Conservation (phyloP, 768 basidiomycete genomes). For the Amanita jacksonii region DNA sequence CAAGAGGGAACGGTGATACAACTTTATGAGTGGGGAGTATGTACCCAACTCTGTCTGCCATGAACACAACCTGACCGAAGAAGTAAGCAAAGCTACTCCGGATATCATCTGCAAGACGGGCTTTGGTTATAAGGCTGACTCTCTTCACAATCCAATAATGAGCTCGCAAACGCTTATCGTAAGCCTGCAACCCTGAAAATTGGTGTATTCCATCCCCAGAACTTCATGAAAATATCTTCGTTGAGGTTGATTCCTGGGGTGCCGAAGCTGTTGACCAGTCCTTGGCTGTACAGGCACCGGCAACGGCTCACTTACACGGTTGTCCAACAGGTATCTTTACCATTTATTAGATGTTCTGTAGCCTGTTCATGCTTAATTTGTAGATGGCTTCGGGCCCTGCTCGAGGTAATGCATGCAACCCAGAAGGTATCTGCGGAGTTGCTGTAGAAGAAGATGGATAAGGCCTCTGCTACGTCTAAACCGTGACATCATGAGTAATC, state of each 20-base stretch:
- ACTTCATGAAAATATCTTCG: constrained; percentile 21
- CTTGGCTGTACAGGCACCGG: constrained; percentile 21
- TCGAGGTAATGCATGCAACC: constrained; percentile 25
- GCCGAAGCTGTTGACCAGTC: constrained; percentile 14
- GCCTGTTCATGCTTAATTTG: not conserved
- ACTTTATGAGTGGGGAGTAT: constrained; percentile 30
- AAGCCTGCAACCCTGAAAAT: constrained; percentile 23
- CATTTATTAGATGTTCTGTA: not conserved
- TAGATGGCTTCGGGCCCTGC: constrained; percentile 13
- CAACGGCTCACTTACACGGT: constrained; percentile 12
- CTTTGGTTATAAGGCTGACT: constrained; percentile 29
- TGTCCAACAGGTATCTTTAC: constrained; percentile 11
- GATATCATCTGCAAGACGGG: constrained; percentile 34
- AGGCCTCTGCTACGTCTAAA: constrained; percentile 22
- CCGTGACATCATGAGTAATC: constrained; percentile 31
- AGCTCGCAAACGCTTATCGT: constrained; percentile 29
- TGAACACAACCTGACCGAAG: not conserved
- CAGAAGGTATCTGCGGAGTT: constrained; percentile 24
- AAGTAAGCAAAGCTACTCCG: constrained; percentile 31
- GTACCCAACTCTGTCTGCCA: not conserved
- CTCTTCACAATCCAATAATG: constrained; percentile 27
- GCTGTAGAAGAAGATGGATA: constrained; percentile 24
- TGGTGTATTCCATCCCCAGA: constrained; percentile 14
- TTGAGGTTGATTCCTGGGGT: constrained; percentile 22
- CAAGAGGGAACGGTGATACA: constrained; percentile 21